Conservation (phyloP, 108 stramenopile species). For the Tribonema minus region DNA sequence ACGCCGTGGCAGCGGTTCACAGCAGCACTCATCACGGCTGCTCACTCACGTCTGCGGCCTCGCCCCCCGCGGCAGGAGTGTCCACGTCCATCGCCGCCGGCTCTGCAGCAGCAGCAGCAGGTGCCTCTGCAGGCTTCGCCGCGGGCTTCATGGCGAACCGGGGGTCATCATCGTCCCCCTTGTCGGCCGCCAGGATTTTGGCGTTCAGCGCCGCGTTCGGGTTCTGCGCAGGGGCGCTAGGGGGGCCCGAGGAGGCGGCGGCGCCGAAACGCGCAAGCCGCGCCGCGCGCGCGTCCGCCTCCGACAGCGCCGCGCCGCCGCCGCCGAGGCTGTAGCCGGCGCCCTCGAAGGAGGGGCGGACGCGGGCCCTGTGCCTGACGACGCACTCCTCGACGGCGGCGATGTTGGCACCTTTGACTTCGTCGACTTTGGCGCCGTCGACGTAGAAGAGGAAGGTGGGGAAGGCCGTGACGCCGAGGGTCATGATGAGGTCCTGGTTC, state of each 20-base stretch:
- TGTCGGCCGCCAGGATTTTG: too few species aligned
- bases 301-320: slow-evolving; percentile 14
- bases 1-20: too few species aligned
- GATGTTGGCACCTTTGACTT: slow-evolving; percentile 39
- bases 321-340: slow-evolving; percentile 33
- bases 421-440: slow-evolving; percentile 42
- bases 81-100: too few species aligned
- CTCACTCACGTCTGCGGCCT: too few species aligned
- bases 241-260: not conserved
- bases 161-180: too few species aligned
- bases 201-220: too few species aligned
- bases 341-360: slow-evolving; percentile 20
- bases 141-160: too few species aligned
- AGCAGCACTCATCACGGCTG: too few species aligned
- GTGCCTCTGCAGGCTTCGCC: too few species aligned
- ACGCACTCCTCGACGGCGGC: slow-evolving; percentile 25
- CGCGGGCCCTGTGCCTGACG: slow-evolving; percentile 18
- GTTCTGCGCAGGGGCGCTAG: too few species aligned
- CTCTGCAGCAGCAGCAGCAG: too few species aligned
- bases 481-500: slow-evolving; percentile 37
- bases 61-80: too few species aligned
- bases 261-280: slow-evolving; percentile 22
- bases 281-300: slow-evolving; percentile 17
- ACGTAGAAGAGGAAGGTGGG: slow-evolving; percentile 51
- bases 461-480: slow-evolving; percentile 26